phyloP scores from a whole-genome alignment of 495 filamentous ascomycete genomes.

The Lophiotrema nucula region DNA sequence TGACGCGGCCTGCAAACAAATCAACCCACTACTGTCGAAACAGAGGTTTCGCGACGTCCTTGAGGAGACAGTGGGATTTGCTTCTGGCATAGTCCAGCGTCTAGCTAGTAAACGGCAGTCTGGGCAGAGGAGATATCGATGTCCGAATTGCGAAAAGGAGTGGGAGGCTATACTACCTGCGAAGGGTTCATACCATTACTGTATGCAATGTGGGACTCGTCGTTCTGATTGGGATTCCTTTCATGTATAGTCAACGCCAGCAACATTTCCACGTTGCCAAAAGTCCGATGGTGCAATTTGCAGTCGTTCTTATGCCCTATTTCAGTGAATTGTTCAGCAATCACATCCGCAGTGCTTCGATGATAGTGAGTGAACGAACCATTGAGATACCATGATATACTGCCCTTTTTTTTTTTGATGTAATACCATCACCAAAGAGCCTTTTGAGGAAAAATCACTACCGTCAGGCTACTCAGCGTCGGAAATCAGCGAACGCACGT shows the following conservation, averaged over 20 bases:
- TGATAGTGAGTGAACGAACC: too few species aligned
- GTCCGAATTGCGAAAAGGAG: neutral
- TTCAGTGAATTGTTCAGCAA: too few species aligned
- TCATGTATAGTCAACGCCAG: neutral
- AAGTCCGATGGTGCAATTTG: too few species aligned
- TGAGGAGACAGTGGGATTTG: neutral
- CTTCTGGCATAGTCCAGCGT: neutral
- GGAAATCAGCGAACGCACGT: too few species aligned
- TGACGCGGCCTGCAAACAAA: neutral
- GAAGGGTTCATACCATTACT: neutral
- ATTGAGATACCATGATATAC: too few species aligned
- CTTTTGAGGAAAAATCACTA: too few species aligned
- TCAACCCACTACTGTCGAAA: neutral
- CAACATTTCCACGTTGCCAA: too few species aligned
- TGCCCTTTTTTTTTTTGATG: too few species aligned
- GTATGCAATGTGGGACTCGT: neutral
- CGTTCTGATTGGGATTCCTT: constrained; percentile 1
- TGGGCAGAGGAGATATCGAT: neutral
- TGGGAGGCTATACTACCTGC: neutral
- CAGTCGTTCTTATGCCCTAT: too few species aligned
- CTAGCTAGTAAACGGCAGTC: neutral
- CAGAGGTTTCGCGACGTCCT: neutral
- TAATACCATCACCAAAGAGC: too few species aligned
- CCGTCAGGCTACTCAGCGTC: too few species aligned
- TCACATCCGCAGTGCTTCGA: too few species aligned